A percentile compares a stretch with the other conserved stretches of the same genome.
phyloP scores from a whole-genome alignment of 148 eudicot genomes.

The Cornus controversa region DNA sequence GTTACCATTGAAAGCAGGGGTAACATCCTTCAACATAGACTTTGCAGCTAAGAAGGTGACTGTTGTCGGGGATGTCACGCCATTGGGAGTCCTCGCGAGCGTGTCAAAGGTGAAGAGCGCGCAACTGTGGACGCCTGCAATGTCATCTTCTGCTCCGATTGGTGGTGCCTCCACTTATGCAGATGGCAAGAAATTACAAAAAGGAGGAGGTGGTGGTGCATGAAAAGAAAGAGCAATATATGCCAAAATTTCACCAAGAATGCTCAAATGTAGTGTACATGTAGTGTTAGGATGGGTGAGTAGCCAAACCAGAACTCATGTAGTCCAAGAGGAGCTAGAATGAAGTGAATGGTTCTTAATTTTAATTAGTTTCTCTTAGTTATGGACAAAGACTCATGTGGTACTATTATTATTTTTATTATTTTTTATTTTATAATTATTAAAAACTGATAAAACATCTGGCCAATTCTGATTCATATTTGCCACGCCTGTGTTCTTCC shows the following conservation, averaged over 20 bases:
- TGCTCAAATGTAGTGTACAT: background rate
- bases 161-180: conserved; percentile 5
- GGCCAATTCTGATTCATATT: background rate
- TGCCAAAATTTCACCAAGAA: background rate
- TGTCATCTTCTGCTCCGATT: conserved; percentile 3
- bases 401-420: too few species aligned
- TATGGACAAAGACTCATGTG: too few species aligned
- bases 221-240: background rate
- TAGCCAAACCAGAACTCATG: too few species aligned
- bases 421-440: too few species aligned
- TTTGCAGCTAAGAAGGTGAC: conserved; percentile 84
- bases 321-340: too few species aligned
- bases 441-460: background rate
- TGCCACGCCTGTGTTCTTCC: conserved; percentile 9
- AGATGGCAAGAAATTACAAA: conserved; percentile 5
- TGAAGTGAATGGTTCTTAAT: too few species aligned
- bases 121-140: conserved; percentile 57
- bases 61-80: conserved; percentile 75
- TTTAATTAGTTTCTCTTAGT: too few species aligned
- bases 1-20: conserved; percentile 43
- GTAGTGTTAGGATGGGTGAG: background rate
- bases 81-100: conserved; percentile 60
- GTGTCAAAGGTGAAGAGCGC: conserved; percentile 88
- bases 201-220: background rate
- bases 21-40: conserved; percentile 76